Percentiles rank a stretch among this genome's conserved stretches.
These are phyloP conservation scores for Syncephalastrum racemosum DNA, from an alignment of 371 early-diverging fungal genomes.

Conservation along the genomic window DNA sequence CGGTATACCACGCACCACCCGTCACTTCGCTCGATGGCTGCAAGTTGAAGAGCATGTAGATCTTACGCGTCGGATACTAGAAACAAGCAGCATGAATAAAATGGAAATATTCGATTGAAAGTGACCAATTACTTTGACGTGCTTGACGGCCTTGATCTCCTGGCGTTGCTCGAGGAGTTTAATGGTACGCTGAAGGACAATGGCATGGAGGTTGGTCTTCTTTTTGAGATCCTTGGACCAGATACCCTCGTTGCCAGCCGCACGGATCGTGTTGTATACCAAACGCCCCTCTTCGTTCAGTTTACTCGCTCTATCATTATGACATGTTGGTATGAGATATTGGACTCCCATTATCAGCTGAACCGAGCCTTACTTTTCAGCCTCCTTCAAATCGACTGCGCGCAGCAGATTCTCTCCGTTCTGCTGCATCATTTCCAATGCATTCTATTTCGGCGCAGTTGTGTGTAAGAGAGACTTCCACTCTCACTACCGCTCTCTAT, in stretches of 20 bases:
- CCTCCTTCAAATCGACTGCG: constrained; percentile 37
- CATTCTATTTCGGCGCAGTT: constrained; percentile 15
- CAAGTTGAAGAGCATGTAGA: constrained; percentile 92
- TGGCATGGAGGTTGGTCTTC: constrained; percentile 83
- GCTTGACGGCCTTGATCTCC: constrained; percentile 92
- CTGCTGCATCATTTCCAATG: constrained; percentile 27
- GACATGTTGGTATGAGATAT: not conserved
- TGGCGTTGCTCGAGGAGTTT: constrained; percentile 82
- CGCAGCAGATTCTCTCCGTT: constrained; percentile 45
- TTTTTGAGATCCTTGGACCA: constrained; percentile 92
- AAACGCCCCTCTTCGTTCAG: constrained; percentile 50
- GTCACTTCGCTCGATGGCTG: constrained; percentile 93
- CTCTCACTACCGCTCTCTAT: no score
- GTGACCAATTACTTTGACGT: constrained; percentile 90
- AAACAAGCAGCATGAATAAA: constrained; percentile 5
- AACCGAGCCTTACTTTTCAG: constrained; percentile 38
- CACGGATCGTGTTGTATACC: constrained; percentile 83
- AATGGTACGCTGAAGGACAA: constrained; percentile 79
- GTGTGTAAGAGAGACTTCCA: not conserved
- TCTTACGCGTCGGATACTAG: constrained; percentile 83
- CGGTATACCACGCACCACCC: constrained; percentile 98
- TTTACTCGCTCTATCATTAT: constrained; percentile 37
- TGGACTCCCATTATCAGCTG: constrained; percentile 39
- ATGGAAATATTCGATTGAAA: constrained; percentile 4
- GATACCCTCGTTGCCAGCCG: constrained; percentile 83